Percentiles rank a stretch among this genome's conserved stretches.
Conservation (phyloP, 164 flowering plant species). For the Nelumbo lutea region DNA sequence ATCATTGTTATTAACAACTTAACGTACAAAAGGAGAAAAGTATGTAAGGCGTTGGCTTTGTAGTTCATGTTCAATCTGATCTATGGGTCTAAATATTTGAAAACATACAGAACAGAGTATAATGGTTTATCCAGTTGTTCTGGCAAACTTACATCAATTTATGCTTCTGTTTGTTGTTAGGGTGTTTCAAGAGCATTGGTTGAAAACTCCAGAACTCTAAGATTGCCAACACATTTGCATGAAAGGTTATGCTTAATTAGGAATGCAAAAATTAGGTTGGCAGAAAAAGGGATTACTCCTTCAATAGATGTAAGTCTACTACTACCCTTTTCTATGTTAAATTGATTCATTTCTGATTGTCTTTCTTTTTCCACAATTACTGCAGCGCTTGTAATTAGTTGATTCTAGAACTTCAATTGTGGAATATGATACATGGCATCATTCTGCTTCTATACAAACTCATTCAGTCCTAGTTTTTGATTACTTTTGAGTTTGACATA, state of each 20-base stretch:
- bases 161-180: conserved; percentile 34
- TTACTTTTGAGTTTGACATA: conserved; percentile 13
- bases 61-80: no score
- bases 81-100: no score
- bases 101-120: no score
- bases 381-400: neutral
- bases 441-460: neutral
- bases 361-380: no score
- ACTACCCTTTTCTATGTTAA: conserved; percentile 1
- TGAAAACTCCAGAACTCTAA: conserved; percentile 72
- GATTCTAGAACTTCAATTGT: neutral
- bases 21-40: no score
- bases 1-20: no score
- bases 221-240: conserved; percentile 81
- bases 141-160: neutral
- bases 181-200: conserved; percentile 85
- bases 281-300: conserved; percentile 77
- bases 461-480: neutral
- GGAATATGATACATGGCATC: neutral
- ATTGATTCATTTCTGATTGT: neutral
- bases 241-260: conserved; percentile 78
- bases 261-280: conserved; percentile 64
- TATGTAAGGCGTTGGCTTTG: no score
- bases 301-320: conserved; percentile 64
- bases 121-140: conserved; percentile 3